phyloP scores from a whole-genome alignment of 2,329 filamentous ascomycete species.

The Calonectria leucothoes region DNA sequence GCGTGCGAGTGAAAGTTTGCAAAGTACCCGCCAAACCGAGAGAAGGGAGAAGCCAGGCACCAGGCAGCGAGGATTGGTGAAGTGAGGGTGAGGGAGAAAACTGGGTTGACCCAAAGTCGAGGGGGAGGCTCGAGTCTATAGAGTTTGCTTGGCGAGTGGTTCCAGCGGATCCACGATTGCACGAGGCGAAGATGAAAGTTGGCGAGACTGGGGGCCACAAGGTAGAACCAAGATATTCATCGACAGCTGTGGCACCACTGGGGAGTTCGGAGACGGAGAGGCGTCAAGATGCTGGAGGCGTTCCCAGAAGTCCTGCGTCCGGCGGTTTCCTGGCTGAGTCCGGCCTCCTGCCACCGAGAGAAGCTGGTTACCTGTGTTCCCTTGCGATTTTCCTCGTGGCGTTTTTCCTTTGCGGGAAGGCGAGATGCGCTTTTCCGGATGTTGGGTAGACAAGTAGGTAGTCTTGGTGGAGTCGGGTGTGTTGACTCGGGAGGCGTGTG shows the following conservation, averaged over 20 bases:
- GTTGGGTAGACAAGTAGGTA: background rate
- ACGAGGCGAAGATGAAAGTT: conserved; percentile 8
- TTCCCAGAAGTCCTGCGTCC: conserved; percentile 19
- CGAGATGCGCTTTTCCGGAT: conserved; percentile 11
- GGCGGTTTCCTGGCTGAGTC: conserved; percentile 20
- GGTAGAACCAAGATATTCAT: conserved; percentile 21
- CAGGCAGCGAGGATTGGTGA: conserved; percentile 22
- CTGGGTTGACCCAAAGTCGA: background rate
- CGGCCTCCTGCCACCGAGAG: conserved; percentile 11
- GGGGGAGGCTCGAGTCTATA: conserved; percentile 16
- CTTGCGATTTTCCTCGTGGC: background rate
- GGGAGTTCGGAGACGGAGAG: conserved; percentile 3
- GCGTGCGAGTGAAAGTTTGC: conserved; percentile 12
- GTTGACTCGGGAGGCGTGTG: conserved; percentile 1
- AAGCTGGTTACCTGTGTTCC: background rate
- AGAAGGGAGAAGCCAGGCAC: conserved; percentile 17
- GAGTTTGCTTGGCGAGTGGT: conserved; percentile 20
- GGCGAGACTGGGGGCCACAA: conserved; percentile 18
- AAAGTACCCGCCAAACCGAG: conserved; percentile 9
- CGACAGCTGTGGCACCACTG: conserved; percentile 18
- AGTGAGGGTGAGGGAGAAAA: background rate
- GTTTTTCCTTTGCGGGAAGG: conserved; percentile 16
- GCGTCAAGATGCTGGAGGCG: conserved; percentile 24
- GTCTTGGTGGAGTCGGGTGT: conserved; percentile 8
- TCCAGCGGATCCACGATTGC: conserved; percentile 18